A percentile compares a stretch with the other conserved stretches of the same genome.
Evolutionary conservation across 805 yeast genomes (phyloP).

Genomic region (Nakazawaea ishiwadae): DNA sequence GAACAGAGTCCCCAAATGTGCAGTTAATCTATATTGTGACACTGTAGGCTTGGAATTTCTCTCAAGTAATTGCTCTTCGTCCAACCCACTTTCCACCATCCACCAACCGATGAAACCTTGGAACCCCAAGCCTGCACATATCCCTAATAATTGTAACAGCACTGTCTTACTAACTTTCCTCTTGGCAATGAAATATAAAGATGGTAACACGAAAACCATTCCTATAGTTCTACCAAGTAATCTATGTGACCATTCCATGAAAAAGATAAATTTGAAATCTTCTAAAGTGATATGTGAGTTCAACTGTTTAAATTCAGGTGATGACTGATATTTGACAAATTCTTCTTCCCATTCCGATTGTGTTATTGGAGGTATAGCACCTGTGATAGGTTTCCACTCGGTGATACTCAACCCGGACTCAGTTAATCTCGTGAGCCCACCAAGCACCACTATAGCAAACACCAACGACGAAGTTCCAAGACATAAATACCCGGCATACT

Average conservation of each 20-base stretch:
- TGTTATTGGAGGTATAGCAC: conserved; percentile 82
- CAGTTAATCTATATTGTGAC: conserved; percentile 88
- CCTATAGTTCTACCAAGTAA: conserved; percentile 92
- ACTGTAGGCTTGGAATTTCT: conserved; percentile 95
- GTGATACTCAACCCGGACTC: conserved; percentile 96
- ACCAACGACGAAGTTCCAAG: conserved; percentile 83
- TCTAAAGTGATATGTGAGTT: conserved; percentile 87
- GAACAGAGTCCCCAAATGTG: conserved; percentile 93
- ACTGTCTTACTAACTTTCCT: conserved; percentile 64
- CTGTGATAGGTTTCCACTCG: conserved; percentile 98
- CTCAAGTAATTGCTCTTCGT: conserved; percentile 68
- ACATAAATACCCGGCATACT: conserved; percentile 80
- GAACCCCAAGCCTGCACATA: conserved; percentile 75
- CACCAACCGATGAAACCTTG: conserved; percentile 99
- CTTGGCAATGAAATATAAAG: conserved; percentile 69
- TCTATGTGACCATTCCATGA: conserved; percentile 98
- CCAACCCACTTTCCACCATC: conserved; percentile 98
- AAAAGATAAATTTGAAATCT: conserved; percentile 90
- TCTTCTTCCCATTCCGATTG: conserved; percentile 83
- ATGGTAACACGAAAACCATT: conserved; percentile 75
- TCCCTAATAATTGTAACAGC: conserved; percentile 61
- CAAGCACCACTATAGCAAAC: conserved; percentile 93
- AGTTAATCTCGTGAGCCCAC: conserved; percentile 92
- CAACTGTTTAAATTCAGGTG: conserved; percentile 88
- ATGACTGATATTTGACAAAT: conserved; percentile 70